phyloP scores from a whole-genome alignment of 2,329 filamentous ascomycete species.

The Mollisiaceae sp. region DNA sequence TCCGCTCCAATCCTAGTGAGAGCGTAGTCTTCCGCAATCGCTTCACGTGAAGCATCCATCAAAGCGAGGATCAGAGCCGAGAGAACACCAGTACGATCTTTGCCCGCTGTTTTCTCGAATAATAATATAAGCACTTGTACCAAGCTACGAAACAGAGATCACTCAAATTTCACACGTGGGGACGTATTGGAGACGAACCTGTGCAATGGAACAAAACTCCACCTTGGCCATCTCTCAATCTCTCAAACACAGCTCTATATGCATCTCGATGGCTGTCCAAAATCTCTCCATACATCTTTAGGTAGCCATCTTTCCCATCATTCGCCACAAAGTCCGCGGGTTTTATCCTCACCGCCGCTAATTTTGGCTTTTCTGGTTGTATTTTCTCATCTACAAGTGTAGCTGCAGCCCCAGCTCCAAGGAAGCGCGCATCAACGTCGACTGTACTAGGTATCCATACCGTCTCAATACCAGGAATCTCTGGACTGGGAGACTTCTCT shows the following conservation, averaged over 20 bases:
- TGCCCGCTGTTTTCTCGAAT: slow-evolving; percentile 49
- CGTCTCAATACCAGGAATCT: slow-evolving; percentile 50
- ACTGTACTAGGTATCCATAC: slow-evolving; percentile 49
- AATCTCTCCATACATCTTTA: slow-evolving; percentile 54
- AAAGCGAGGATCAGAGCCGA: slow-evolving; percentile 56
- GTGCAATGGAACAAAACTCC: slow-evolving; percentile 60
- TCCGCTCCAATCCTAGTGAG: slow-evolving; percentile 60
- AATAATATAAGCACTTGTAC: background rate
- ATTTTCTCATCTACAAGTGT: background rate
- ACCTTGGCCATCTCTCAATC: slow-evolving; percentile 51
- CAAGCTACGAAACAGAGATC: background rate
- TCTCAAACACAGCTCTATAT: slow-evolving; percentile 53
- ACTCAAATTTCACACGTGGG: background rate
- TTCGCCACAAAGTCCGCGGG: slow-evolving; percentile 48
- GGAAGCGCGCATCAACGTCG: slow-evolving; percentile 21
- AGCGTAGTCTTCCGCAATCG: slow-evolving; percentile 55
- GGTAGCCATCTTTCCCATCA: slow-evolving; percentile 51
- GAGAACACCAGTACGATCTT: slow-evolving; percentile 59
- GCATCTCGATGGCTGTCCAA: slow-evolving; percentile 49
- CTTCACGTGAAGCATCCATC: slow-evolving; percentile 51
- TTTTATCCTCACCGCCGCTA: slow-evolving; percentile 39
- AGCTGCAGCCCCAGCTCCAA: background rate
- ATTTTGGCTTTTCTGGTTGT: background rate
- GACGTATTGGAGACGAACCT: slow-evolving; percentile 45
- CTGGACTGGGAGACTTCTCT: slow-evolving; percentile 49